Conservation (phyloP, 768 basidiomycete genomes). For the Amanita pallidorosea region DNA sequence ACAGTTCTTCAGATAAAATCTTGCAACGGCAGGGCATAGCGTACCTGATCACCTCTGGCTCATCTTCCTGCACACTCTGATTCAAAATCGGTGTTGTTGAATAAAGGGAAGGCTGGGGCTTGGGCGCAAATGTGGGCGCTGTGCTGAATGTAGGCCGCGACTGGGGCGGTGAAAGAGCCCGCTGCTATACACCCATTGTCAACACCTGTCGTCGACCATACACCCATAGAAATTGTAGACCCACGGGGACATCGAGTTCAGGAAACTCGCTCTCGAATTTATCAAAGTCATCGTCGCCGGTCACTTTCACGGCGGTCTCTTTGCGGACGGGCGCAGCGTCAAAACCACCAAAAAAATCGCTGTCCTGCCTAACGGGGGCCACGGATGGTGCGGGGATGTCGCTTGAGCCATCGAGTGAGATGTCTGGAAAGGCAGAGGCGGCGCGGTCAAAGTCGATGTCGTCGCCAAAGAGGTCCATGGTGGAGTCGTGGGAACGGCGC, state of each 20-base stretch:
- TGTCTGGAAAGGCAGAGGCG: constrained; percentile 80
- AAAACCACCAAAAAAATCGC: constrained; percentile 61
- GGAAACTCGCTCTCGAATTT: constrained; percentile 84
- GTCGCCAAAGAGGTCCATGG: constrained; percentile 27
- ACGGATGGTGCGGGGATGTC: constrained; percentile 37
- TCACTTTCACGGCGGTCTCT: constrained; percentile 60
- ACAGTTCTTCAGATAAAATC: not conserved
- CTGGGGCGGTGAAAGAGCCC: constrained; percentile 19
- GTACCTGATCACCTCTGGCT: constrained; percentile 80
- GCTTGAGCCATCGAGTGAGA: constrained; percentile 57
- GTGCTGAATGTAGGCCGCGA: constrained; percentile 25
- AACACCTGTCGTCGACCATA: constrained; percentile 4
- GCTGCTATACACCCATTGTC: not conserved
- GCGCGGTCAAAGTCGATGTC: constrained; percentile 76
- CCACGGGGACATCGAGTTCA: constrained; percentile 43
- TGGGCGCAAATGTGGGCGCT: constrained; percentile 59
- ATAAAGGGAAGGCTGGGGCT: constrained; percentile 61
- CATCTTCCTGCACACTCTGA: constrained; percentile 62
- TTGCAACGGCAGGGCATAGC: not conserved
- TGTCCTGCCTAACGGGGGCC: constrained; percentile 19
- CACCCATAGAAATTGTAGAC: not conserved
- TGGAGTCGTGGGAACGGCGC: constrained; percentile 1
- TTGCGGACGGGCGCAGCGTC: constrained; percentile 26
- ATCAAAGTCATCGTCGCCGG: constrained; percentile 77
- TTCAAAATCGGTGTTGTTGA: constrained; percentile 66